These are phyloP conservation scores for Arthrobotrys megalospora DNA, from an alignment of 2,329 filamentous ascomycete species.

Conservation along the genomic window DNA sequence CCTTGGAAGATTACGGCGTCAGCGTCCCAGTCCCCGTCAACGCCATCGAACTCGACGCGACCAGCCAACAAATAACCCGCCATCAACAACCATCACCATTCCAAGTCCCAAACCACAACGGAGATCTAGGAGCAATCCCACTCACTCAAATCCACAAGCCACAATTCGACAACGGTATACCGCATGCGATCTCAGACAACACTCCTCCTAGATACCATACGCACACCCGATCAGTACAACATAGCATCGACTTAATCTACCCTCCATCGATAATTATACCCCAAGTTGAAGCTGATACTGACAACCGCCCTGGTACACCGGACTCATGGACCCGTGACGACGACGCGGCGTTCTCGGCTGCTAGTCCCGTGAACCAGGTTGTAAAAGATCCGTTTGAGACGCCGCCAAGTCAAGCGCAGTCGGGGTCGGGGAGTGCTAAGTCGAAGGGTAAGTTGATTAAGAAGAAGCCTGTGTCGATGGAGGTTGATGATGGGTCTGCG, in stretches of 20 bases:
- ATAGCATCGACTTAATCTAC: constrained; percentile 49
- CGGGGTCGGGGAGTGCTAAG: constrained; percentile 6
- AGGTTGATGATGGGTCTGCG: constrained; percentile 24
- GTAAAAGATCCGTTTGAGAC: constrained; percentile 27
- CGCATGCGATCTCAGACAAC: constrained; percentile 51
- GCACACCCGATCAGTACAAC: constrained; percentile 16
- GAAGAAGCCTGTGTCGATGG: constrained; percentile 31
- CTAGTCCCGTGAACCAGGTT: background rate
- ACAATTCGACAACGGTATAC: constrained; percentile 25
- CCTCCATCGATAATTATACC: constrained; percentile 8
- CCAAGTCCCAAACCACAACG: constrained; percentile 19
- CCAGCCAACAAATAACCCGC: background rate
- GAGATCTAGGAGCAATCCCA: constrained; percentile 48
- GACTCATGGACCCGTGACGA: constrained; percentile 54
- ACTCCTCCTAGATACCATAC: constrained; percentile 1
- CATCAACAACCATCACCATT: background rate
- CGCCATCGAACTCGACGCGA: background rate
- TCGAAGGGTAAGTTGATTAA: constrained; percentile 42
- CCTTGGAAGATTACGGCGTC: constrained; percentile 19
- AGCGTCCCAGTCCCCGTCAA: constrained; percentile 9
- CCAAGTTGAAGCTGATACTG: background rate
- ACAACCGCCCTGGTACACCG: constrained; percentile 33
- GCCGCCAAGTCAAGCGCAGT: constrained; percentile 19
- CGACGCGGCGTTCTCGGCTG: constrained; percentile 52
- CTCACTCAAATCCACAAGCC: constrained; percentile 36